Conservation (phyloP, 306 rosid species). For the Casuarina equisetifolia region DNA sequence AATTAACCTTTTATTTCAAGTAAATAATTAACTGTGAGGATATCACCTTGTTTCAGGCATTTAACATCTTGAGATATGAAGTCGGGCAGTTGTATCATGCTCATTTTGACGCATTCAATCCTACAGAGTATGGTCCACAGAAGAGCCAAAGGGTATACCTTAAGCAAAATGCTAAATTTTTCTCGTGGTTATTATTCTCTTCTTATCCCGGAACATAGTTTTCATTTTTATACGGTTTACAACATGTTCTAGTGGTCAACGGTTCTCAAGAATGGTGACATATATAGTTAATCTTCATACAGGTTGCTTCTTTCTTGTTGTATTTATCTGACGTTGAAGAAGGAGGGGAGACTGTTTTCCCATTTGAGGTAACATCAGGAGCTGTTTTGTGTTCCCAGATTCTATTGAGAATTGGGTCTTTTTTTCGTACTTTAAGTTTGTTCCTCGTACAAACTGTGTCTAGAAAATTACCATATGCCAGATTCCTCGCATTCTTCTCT, state of each 20-base stretch:
- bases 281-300: constrained; percentile 20
- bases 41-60: constrained; percentile 76
- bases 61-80: constrained; percentile 76
- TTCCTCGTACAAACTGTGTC: background rate
- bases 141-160: constrained; percentile 73
- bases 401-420: background rate
- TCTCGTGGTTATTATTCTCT: constrained; percentile 13
- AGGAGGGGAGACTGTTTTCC: constrained; percentile 94
- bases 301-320: constrained; percentile 84
- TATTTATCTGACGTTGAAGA: constrained; percentile 78
- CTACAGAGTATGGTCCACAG: constrained; percentile 65
- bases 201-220: constrained; percentile 15
- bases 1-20: constrained; percentile 42
- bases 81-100: constrained; percentile 77
- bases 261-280: background rate
- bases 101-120: constrained; percentile 70
- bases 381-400: background rate
- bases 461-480: background rate
- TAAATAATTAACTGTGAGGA: constrained; percentile 39
- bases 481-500: background rate
- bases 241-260: background rate
- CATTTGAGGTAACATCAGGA: constrained; percentile 68
- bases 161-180: constrained; percentile 14
- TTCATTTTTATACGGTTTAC: background rate
- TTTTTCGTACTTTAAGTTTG: constrained; percentile 9